These are phyloP conservation scores for Leishmania tropica DNA, from an alignment of 208 protist species.

Conservation along the genomic window DNA sequence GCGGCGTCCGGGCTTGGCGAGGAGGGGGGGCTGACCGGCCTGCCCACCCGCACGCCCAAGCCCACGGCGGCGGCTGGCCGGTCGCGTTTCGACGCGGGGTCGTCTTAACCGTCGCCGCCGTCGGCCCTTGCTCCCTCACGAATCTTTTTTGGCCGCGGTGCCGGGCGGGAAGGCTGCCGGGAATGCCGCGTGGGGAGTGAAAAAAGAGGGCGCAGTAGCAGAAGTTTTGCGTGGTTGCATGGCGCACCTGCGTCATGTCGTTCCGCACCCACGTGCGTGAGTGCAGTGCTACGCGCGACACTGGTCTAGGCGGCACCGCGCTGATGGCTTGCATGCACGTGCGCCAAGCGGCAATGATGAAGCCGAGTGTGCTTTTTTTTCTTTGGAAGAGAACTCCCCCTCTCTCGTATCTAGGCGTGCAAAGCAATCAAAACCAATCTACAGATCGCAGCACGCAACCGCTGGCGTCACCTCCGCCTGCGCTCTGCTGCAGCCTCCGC, in stretches of 20 bases:
- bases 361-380: not conserved
- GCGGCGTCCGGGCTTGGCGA: no score
- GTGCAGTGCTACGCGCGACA: not conserved
- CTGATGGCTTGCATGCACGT: not conserved
- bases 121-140: slow-evolving; percentile 17
- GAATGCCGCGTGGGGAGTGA: not conserved
- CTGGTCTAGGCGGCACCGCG: not conserved
- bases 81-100: slow-evolving; percentile 28
- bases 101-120: slow-evolving; percentile 22
- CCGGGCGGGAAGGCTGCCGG: not conserved
- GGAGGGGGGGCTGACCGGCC: no score
- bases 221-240: not conserved
- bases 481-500: slow-evolving; percentile 4
- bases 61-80: not conserved
- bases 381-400: not conserved
- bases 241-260: not conserved
- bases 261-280: not conserved
- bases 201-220: not conserved
- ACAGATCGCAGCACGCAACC: not conserved
- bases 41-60: no score
- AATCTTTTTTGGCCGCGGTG: not conserved
- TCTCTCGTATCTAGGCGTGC: not conserved
- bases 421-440: not conserved
- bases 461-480: not conserved
- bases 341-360: not conserved